These are phyloP conservation scores for Ogataea paraovalis DNA, from an alignment of 805 yeast species.

Conservation along the genomic window DNA sequence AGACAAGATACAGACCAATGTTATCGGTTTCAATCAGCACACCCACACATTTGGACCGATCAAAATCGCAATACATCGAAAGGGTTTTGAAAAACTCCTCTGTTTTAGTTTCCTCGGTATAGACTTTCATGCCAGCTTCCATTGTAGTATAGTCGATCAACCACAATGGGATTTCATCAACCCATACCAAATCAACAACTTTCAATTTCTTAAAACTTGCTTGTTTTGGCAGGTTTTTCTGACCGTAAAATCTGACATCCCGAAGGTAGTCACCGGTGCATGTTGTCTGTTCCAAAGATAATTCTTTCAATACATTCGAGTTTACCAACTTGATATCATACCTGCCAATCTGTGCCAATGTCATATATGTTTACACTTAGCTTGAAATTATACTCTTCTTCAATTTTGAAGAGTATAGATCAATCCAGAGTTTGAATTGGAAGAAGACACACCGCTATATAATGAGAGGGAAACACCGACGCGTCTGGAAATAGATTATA, in stretches of 20 bases:
- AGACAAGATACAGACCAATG: slow-evolving; percentile 8
- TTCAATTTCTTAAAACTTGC: slow-evolving; percentile 4
- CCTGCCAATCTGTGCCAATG: background rate
- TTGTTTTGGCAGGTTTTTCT: background rate
- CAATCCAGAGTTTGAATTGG: too few species aligned
- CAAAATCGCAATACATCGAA: slow-evolving; percentile 11
- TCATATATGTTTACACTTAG: background rate
- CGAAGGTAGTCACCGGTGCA: background rate
- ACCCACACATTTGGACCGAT: slow-evolving; percentile 7
- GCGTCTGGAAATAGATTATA: too few species aligned
- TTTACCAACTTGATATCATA: background rate
- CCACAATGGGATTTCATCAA: slow-evolving; percentile 16
- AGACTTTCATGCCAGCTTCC: slow-evolving; percentile 7
- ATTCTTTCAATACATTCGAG: background rate
- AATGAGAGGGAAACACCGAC: too few species aligned
- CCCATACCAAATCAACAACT: slow-evolving; percentile 12
- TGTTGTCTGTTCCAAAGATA: background rate
- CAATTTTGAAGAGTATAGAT: too few species aligned
- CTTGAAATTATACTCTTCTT: background rate
- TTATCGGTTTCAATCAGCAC: slow-evolving; percentile 12
- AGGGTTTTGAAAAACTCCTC: slow-evolving; percentile 11
- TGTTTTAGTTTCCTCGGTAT: slow-evolving; percentile 7
- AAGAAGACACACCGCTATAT: too few species aligned
- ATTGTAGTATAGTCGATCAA: slow-evolving; percentile 3
- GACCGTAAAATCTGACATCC: background rate